Evolutionary conservation across 352 stramenopile genomes (phyloP), one percentile per base, ranked within the genome.

Genomic region (Phytopythium cucurbitacearum): DNA sequence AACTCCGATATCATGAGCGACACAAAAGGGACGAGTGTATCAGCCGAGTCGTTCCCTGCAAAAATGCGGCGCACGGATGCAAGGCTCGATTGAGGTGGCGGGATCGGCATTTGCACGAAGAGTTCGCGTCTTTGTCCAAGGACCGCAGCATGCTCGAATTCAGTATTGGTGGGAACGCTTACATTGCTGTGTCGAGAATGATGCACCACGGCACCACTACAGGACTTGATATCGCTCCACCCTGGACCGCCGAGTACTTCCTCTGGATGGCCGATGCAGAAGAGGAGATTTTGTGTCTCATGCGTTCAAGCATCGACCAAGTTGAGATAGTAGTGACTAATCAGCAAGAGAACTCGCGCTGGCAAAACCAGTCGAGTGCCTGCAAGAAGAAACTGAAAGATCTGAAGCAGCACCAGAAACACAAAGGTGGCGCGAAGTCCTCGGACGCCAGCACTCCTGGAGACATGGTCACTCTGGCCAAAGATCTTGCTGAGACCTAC

Each of bases 211-310:
- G 48, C 32, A 33, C 11, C 36, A 11, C 43, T 15, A 51, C 39
- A 42, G 49, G 40, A 28, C 15, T 53, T 15, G 78, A 91, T 51
- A 48, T 86, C 35, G 40, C 75, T 11, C 81, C 78, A 7, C 81
- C 81, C 0, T 90, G 81, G 81, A 87, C 79, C 10, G 64, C 81
- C 15, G 81, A 91, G 50, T 85, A 71, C 48, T 91, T 74, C 44
- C 35, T 90, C 3, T 85, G 77, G 76, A 57, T 87, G 42, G 64
- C 71, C 4, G 66, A 81, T 9, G 66, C 64, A 4, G 32, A 68
- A 3, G 67, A 86, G 12, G 79, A 89, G 50, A 65, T 89, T 8
- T 21, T 86, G 53, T 71, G 66, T 5, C 57, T 89, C 9, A 51
- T 82, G n/a, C 48, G 43, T 12, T 53, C 48, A 10, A 75, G 73